Evolutionary conservation across 1,284 basidiomycete genomes (phyloP).

Genomic region (Salmacisia buchloeana): DNA sequence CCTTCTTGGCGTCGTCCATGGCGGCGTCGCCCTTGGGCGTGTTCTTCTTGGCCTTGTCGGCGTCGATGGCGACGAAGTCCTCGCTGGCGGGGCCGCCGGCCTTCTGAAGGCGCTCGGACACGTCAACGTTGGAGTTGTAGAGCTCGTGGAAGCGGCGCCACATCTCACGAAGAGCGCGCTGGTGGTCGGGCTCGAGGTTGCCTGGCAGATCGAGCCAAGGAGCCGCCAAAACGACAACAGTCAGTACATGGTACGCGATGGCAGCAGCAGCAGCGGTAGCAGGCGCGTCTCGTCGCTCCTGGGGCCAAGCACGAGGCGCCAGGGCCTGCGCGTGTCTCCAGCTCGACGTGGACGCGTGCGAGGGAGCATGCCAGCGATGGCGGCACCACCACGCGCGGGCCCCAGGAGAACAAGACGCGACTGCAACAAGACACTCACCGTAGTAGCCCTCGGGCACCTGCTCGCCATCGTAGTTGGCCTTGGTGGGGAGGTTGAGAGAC

Average conservation of each 20-base stretch:
- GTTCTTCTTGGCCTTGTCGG: slow-evolving; percentile 35
- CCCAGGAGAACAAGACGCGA: neutral
- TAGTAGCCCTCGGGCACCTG: slow-evolving; percentile 35
- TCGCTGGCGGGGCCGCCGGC: slow-evolving; percentile 18
- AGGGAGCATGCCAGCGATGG: too few relatives aligned
- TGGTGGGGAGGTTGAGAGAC: slow-evolving; percentile 11
- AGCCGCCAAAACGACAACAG: too few relatives aligned
- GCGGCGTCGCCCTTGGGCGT: slow-evolving; percentile 46
- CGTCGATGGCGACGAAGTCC: slow-evolving; percentile 24
- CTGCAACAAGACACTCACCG: slow-evolving; percentile 23
- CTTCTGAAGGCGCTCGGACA: slow-evolving; percentile 34
- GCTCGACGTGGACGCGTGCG: too few relatives aligned
- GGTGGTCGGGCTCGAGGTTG: slow-evolving; percentile 39
- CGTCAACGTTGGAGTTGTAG: slow-evolving; percentile 38
- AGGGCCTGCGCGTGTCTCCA: too few relatives aligned
- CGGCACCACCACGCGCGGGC: too few relatives aligned
- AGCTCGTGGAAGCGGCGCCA: slow-evolving; percentile 40
- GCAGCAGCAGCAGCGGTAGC: too few relatives aligned
- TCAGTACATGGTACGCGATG: too few relatives aligned
- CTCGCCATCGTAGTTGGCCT: slow-evolving; percentile 40
- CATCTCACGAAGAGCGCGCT: slow-evolving; percentile 36
- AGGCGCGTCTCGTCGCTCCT: too few relatives aligned
- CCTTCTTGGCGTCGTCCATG: slow-evolving; percentile 44
- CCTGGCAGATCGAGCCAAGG: too few relatives aligned
- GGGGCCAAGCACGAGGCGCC: too few relatives aligned